phyloP scores from a whole-genome alignment of 495 filamentous ascomycete species.

The Daldinia loculata region DNA sequence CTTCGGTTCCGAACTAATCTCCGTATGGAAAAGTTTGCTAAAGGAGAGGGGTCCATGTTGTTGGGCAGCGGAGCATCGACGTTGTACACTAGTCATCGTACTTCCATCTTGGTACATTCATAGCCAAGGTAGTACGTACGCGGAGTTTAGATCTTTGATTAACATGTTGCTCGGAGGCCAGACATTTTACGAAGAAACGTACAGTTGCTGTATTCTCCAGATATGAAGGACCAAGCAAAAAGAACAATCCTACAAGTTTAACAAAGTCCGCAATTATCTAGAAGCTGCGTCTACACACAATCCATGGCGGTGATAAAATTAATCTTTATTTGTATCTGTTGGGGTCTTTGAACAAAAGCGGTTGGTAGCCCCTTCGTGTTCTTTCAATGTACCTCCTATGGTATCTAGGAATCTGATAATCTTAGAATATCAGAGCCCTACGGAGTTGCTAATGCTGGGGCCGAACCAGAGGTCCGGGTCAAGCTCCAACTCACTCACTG shows the following conservation, averaged over 20 bases:
- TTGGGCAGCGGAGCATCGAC: constrained; percentile 35
- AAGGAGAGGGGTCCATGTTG: constrained; percentile 16
- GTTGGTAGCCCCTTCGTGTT: background rate
- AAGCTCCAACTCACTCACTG: background rate
- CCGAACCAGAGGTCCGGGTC: constrained; percentile 23
- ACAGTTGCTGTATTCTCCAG: background rate
- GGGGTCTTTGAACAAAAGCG: background rate
- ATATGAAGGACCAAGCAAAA: background rate
- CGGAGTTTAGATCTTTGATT: background rate
- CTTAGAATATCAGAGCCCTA: constrained; percentile 24
- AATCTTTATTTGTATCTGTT: background rate
- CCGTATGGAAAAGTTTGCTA: constrained; percentile 32
- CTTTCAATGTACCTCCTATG: background rate
- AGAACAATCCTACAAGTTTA: background rate
- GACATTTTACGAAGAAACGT: background rate
- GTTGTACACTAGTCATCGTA: constrained; percentile 15
- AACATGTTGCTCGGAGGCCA: background rate
- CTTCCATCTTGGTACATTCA: background rate
- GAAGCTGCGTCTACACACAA: background rate
- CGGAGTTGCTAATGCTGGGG: constrained; percentile 2
- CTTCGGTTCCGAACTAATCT: constrained; percentile 33
- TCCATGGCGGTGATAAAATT: background rate
- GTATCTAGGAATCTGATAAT: constrained; percentile 9
- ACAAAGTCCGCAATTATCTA: background rate
- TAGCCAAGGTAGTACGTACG: background rate